These are phyloP conservation scores for Micractinium conductrix DNA, from an alignment of 139 green algal genomes.

Conservation along the genomic window DNA sequence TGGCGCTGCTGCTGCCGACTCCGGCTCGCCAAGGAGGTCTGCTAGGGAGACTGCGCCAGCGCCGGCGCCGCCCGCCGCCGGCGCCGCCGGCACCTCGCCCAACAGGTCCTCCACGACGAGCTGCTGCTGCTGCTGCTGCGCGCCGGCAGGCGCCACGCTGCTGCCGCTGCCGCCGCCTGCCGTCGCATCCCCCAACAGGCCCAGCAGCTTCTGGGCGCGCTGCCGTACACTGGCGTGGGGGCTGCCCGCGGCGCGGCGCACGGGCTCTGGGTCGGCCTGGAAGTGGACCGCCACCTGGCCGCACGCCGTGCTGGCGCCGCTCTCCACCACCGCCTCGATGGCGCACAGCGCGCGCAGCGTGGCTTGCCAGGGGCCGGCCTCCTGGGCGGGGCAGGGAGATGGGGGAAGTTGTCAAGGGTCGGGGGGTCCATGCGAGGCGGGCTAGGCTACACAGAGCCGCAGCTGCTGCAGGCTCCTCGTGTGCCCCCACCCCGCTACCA, in stretches of 20 bases:
- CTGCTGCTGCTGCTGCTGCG: constrained; percentile 35
- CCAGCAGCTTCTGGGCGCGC: constrained; percentile 50
- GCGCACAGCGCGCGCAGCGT: constrained; percentile 74
- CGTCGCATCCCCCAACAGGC: constrained; percentile 39
- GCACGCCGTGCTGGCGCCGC: constrained; percentile 53
- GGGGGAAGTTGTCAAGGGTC: not conserved
- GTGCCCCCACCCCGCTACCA: not conserved
- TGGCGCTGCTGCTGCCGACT: not conserved
- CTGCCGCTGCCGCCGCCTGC: not conserved
- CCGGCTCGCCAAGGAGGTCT: constrained; percentile 19
- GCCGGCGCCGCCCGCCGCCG: not conserved
- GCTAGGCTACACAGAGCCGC: not conserved
- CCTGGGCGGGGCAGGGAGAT: constrained; percentile 33
- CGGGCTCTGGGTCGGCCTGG: constrained; percentile 56
- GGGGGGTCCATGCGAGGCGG: not conserved
- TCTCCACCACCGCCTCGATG: constrained; percentile 73
- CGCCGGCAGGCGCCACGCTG: not conserved
- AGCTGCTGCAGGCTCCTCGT: not conserved
- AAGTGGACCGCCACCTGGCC: constrained; percentile 81
- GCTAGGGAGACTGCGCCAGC: not conserved
- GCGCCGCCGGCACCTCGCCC: not conserved
- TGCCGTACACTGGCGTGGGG: constrained; percentile 60
- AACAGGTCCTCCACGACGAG: constrained; percentile 23
- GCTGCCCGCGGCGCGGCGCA: constrained; percentile 41
- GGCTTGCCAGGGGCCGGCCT: constrained; percentile 64